A percentile compares a stretch with the other conserved stretches of the same genome.
Conservation (phyloP, 148 eudicot species). For the Fallopia convolvulus region DNA sequence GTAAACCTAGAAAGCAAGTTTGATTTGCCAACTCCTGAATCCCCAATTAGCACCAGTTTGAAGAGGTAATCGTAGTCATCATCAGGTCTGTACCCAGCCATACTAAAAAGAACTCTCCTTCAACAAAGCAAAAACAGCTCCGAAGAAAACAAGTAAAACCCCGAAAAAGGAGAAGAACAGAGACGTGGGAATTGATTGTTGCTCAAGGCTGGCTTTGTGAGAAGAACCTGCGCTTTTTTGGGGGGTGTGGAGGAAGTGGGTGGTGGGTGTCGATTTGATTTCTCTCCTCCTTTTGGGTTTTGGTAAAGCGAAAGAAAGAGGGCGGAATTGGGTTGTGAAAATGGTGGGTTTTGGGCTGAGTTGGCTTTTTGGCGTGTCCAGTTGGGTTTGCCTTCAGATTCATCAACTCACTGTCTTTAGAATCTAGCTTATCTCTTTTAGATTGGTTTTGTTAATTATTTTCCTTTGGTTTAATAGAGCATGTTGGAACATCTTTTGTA, state of each 20-base stretch:
- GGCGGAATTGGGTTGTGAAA: no score
- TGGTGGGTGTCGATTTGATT: not conserved
- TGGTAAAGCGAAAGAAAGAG: not conserved
- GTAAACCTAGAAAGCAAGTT: constrained; percentile 67
- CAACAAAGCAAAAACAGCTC: not conserved
- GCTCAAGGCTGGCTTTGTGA: not conserved
- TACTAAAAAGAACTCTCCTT: constrained; percentile 8
- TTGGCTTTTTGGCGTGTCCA: no score
- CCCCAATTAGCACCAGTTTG: constrained; percentile 62
- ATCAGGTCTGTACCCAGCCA: constrained; percentile 57
- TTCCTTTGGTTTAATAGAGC: no score
- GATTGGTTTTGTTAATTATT: no score
- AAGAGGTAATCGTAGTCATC: constrained; percentile 76
- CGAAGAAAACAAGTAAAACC: not conserved
- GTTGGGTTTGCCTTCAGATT: no score
- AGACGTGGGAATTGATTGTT: not conserved
- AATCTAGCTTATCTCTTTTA: no score
- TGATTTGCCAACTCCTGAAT: constrained; percentile 69
- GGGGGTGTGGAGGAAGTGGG: not conserved
- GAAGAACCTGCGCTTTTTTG: not conserved
- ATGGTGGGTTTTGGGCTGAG: no score
- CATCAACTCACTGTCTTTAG: no score
- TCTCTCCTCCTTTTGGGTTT: not conserved
- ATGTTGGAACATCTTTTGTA: no score
- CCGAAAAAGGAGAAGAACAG: not conserved